These are phyloP conservation scores for Circinella minor DNA, from an alignment of 371 early-diverging fungal genomes.

Conservation along the genomic window DNA sequence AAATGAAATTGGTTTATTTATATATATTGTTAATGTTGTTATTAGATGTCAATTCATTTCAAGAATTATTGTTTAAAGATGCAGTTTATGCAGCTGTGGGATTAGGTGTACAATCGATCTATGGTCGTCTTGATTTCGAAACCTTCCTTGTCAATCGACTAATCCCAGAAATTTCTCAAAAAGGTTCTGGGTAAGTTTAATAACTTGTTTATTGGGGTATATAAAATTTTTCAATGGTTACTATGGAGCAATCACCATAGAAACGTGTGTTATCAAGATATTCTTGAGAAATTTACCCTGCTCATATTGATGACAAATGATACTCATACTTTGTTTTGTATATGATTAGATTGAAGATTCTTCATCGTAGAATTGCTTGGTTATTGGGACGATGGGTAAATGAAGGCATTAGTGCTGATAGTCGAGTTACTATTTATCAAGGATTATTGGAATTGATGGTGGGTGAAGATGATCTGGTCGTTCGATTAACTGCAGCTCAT, in stretches of 20 bases:
- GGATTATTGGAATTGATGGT: conserved; percentile 72
- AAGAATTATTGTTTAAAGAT: conserved; percentile 76
- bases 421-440: conserved; percentile 71
- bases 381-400: conserved; percentile 87
- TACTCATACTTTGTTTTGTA: too few relatives aligned
- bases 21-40: not conserved
- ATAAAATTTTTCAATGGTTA: too few relatives aligned
- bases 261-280: too few relatives aligned
- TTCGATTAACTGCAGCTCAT: conserved; percentile 83
- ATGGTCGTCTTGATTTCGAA: conserved; percentile 84
- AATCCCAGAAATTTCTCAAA: conserved; percentile 55
- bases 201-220: not conserved
- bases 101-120: conserved; percentile 83
- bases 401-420: conserved; percentile 73
- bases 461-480: conserved; percentile 74
- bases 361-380: conserved; percentile 83
- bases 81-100: conserved; percentile 86
- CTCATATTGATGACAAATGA: too few relatives aligned
- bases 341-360: conserved; percentile 53
- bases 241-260: too few relatives aligned
- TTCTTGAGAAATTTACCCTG: too few relatives aligned
- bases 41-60: conserved; percentile 46
- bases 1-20: not conserved
- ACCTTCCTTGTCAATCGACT: conserved; percentile 69
- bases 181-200: conserved; percentile 46